Base-by-base conservation (phyloP, 1,139 yeast genomes). In the Suhomyces choctaworum region DNA sequence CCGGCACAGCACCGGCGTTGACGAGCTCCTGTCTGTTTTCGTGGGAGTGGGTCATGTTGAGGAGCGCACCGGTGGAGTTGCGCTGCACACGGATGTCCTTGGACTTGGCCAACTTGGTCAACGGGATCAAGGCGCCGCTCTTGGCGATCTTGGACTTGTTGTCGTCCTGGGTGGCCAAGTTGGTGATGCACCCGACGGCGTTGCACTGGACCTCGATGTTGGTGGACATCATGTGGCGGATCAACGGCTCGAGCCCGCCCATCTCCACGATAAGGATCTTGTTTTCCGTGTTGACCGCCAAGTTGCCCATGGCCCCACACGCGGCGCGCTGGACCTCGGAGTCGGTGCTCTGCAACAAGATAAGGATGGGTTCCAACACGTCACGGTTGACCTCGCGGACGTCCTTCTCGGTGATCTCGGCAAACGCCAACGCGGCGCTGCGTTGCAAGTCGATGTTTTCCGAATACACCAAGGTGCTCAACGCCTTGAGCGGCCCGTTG, bases 121-220 rank as follows among this genome's bases (percentile, higher is more conserved):
- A 74, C 5, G 98, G 98, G 27, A 87, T 81, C 39, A 92, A 72
- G 1, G 98, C 98, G n/a, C 98, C 99, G 25, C 95, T 82, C 37
- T 90, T 83, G 16, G 99, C 98, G 52, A 92, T 92, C 59, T 88
- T 89, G 33, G 94, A 81, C 63, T 92, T 92, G 65, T 92, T 94
- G 54, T 89, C 96, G 62, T 92, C 98, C 63, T 88, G 96, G n/a
- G 98, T 92, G 10, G 98, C 98, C 61, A 92, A 76, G 59, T 92
- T 92, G 24, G 99, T 92, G 58, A 92, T 90, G 60, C 98, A 94
- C 7, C 99, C 99, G 38, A 94, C 98, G 4, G 99, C 98, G 58
- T 92, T 92, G 62, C 99, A 92, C 64, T 94, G 98, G 25, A 94
- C 98, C 60, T 92, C 99, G 42, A 92, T 95, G 54, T 94, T 92